Percentiles rank a stretch among this genome's conserved stretches.
phyloP scores from a whole-genome alignment of 352 stramenopile genomes.

The Pythium utonaiense region DNA sequence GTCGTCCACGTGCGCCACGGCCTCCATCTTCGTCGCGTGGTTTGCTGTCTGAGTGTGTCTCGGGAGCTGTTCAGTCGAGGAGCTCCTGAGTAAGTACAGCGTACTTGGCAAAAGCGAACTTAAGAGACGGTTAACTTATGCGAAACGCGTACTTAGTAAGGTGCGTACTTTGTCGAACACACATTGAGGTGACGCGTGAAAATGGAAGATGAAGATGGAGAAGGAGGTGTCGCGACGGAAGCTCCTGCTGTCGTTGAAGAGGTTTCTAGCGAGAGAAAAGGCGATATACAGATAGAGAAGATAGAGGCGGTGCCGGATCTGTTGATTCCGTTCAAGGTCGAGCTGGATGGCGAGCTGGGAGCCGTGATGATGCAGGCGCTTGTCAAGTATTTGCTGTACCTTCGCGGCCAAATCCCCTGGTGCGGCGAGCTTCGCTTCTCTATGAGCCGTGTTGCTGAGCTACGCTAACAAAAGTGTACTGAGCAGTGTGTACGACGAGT shows the following conservation, averaged over 20 bases:
- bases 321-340: conserved; percentile 37
- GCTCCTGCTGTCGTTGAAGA: neutral
- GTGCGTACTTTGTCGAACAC: neutral
- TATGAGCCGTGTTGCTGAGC: too few species aligned
- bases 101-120: conserved; percentile 1
- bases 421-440: conserved; percentile 7
- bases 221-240: neutral
- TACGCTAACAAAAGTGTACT: too few species aligned
- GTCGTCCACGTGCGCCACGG: conserved; percentile 70
- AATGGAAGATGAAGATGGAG: conserved; percentile 2
- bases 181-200: neutral
- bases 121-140: neutral
- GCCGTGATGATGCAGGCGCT: conserved; percentile 34
- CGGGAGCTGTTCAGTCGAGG: neutral
- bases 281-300: neutral
- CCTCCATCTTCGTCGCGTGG: conserved; percentile 44
- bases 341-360: conserved; percentile 41
- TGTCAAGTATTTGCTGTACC: conserved; percentile 57
- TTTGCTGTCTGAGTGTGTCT: neutral
- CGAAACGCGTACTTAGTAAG: neutral
- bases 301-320: conserved; percentile 7
- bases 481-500: conserved; percentile 49
- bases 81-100: conserved; percentile 12
- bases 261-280: neutral
- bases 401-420: conserved; percentile 66